Evolutionary conservation across 768 basidiomycete species (phyloP), one percentile per base, ranked within the genome.

Genomic region (Trametes villosa): DNA sequence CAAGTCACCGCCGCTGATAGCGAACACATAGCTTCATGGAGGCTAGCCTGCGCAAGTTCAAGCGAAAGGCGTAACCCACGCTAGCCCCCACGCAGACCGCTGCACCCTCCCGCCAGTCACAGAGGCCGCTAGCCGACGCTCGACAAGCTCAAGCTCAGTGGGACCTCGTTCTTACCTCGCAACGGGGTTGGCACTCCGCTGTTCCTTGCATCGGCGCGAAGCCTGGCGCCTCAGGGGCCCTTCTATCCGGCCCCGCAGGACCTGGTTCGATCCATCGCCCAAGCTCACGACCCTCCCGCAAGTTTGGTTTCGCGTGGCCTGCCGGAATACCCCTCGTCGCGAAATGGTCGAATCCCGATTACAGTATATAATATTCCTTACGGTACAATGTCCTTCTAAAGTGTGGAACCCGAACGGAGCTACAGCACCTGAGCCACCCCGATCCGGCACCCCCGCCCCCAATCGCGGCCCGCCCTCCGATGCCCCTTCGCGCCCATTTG

Each of bases 11-110:
- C 29, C 29, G 18, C 41, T 40, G n/a, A 54, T 26, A 11, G n/a
- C 26, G 5, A 0, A 24, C 20, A 34, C 38, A n/a, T 22, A 67
- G 67, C 3, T 63, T 67, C 47, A 63, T 67, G 62, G 64, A 61
- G 55, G 67, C 62, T 29, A 65, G 64, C 41, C 38, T 67, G 27
- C 67, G 62, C 2, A 62, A 59, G 29, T 65, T 65, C 56, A 64
- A 52, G 44, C 54, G 52, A 27, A 57, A 45, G 29, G 34, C 6
- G 13, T 45, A 29, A 24, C 13, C 9, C 20, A n/a, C 33, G 34
- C 56, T 55, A 55, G 24, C 27, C 45, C 45, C 22, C 31, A 26
- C 36, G 18, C 9, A 44, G 27, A 17, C 44, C 13, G 22, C 44
- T 55, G 9, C 45, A n/a, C n/a, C n/a, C n/a, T n/a, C n/a, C n/a